phyloP scores from a whole-genome alignment of 306 rosid genomes.

The Begonia masoniana region DNA sequence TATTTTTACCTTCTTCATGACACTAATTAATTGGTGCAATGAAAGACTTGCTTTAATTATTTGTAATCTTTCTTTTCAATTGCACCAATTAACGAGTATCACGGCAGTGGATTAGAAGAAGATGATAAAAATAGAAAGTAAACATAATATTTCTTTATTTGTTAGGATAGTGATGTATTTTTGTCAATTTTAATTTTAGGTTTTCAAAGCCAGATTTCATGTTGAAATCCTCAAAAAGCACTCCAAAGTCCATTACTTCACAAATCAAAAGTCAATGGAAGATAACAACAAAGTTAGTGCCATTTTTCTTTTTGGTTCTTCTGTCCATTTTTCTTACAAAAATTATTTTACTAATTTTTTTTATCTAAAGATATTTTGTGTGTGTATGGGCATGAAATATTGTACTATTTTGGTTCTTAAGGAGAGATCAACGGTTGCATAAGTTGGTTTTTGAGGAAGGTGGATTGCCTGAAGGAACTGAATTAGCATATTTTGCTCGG shows the following conservation, averaged over 20 bases:
- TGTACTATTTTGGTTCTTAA: constrained; percentile 11
- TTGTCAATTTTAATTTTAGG: constrained; percentile 22
- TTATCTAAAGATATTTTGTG: constrained; percentile 9
- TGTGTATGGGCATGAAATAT: constrained; percentile 1
- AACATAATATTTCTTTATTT: no score
- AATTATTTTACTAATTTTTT: background rate
- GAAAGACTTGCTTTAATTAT: no score
- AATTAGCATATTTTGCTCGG: constrained; percentile 90
- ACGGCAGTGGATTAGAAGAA: no score
- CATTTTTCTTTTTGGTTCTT: constrained; percentile 6
- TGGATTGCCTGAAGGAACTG: constrained; percentile 95
- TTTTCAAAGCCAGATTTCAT: constrained; percentile 36
- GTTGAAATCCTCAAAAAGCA: constrained; percentile 40
- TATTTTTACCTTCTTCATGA: no score
- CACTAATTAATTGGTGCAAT: no score
- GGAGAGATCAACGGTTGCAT: constrained; percentile 73
- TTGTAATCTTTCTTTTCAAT: no score
- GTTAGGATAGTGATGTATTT: no score
- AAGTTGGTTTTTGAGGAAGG: constrained; percentile 85
- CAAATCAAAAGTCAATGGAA: constrained; percentile 64
- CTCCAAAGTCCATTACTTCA: constrained; percentile 31
- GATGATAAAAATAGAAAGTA: no score
- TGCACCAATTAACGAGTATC: no score
- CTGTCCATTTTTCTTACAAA: constrained; percentile 6
- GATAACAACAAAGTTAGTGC: constrained; percentile 38